A percentile compares a stretch with the other conserved stretches of the same genome.
These are phyloP conservation scores for Phalaenopsis aphrodite DNA, from an alignment of 106 monocot genomes.

Conservation along the genomic window DNA sequence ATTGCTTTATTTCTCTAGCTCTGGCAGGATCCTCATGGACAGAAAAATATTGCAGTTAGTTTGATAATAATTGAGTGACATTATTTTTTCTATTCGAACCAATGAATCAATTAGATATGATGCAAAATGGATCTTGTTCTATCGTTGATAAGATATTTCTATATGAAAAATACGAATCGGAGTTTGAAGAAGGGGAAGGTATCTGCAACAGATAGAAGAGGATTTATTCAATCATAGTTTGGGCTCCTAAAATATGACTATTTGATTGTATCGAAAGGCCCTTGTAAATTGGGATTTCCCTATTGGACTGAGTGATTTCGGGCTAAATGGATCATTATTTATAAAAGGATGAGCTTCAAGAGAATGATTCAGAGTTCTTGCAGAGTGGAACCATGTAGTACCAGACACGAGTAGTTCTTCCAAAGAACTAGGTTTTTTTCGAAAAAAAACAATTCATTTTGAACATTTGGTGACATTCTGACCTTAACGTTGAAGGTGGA, in stretches of 20 bases:
- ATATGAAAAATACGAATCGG: neutral
- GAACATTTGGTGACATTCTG: neutral
- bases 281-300: neutral
- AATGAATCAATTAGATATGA: neutral
- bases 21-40: neutral
- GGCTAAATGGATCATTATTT: neutral
- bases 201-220: neutral
- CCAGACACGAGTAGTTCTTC: slow-evolving; percentile 8
- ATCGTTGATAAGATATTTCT: neutral
- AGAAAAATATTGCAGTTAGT: neutral
- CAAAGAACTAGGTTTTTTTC: slow-evolving; percentile 1
- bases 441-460: neutral
- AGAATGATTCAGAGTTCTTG: slow-evolving; percentile 2
- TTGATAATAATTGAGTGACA: neutral
- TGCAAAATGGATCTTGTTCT: slow-evolving; percentile 1
- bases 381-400: slow-evolving; percentile 6
- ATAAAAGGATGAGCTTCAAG: neutral
- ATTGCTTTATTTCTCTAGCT: neutral
- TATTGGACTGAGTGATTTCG: neutral
- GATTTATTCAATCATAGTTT: slow-evolving; percentile 7
- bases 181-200: neutral
- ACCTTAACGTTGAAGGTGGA: too few species aligned
- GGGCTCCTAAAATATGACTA: slow-evolving; percentile 9
- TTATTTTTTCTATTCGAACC: neutral
- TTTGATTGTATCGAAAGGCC: slow-evolving; percentile 11